A percentile compares a stretch with the other conserved stretches of the same genome.
Conservation (phyloP, 164 flowering plant genomes). For the Umbellularia californica region DNA sequence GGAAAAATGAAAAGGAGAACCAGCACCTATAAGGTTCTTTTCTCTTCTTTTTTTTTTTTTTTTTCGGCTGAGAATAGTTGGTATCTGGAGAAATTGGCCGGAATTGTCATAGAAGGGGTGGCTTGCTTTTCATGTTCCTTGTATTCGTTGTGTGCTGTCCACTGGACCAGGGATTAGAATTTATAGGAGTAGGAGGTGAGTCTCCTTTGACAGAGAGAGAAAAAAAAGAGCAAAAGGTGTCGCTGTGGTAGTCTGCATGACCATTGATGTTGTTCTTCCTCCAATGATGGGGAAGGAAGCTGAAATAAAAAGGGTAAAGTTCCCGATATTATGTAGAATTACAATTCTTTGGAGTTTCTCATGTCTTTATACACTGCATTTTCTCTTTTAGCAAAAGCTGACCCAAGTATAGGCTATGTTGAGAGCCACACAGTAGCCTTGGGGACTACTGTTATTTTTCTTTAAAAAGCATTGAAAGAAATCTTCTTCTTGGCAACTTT, state of each 20-base stretch:
- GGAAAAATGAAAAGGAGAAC: too few relatives aligned
- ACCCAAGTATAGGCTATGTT: not conserved
- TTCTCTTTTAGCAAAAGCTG: too few relatives aligned
- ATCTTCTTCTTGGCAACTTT: too few relatives aligned
- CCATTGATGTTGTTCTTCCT: not conserved
- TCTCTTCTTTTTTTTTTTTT: too few relatives aligned
- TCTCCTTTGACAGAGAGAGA: not conserved
- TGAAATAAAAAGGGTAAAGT: too few relatives aligned
- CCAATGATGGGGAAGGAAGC: too few relatives aligned
- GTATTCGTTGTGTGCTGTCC: not conserved
- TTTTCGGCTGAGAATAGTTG: not conserved
- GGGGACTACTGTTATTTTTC: too few relatives aligned
- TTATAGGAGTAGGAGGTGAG: not conserved
- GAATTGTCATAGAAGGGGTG: not conserved
- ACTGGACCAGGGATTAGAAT: not conserved
- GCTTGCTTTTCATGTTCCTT: not conserved
- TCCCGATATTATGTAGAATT: too few relatives aligned
- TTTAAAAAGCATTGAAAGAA: too few relatives aligned
- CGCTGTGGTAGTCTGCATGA: not conserved
- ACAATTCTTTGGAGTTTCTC: too few relatives aligned
- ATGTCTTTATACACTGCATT: too few relatives aligned
- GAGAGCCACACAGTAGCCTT: not conserved
- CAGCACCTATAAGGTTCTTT: too few relatives aligned
- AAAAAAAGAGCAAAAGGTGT: not conserved
- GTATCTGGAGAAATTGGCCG: not conserved